These are phyloP conservation scores for Suhomyces atakaporum DNA, from an alignment of 1,139 yeast species.

Conservation along the genomic window DNA sequence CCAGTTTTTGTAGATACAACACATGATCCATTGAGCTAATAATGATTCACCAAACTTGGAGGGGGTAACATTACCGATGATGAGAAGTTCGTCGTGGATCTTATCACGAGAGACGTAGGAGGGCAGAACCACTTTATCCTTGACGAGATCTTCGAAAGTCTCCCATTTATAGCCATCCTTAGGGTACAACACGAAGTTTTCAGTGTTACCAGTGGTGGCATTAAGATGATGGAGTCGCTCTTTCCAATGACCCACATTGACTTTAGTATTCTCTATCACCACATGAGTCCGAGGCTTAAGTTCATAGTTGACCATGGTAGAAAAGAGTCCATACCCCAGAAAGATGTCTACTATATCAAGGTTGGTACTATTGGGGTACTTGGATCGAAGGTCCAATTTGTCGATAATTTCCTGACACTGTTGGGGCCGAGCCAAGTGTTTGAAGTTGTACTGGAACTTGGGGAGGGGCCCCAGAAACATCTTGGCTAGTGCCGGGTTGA, in stretches of 20 bases:
- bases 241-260: conserved; percentile 34
- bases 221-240: conserved; percentile 25
- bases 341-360: conserved; percentile 68
- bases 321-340: conserved; percentile 55
- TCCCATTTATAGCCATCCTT: conserved; percentile 69
- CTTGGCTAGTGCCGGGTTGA: conserved; percentile 33
- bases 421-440: conserved; percentile 25
- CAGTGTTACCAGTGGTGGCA: conserved; percentile 25
- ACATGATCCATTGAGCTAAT: conserved; percentile 73
- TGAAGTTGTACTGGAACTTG: conserved; percentile 26
- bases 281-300: conserved; percentile 63
- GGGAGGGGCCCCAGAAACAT: conserved; percentile 22
- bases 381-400: conserved; percentile 38
- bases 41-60: conserved; percentile 60
- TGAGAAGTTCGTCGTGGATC: conserved; percentile 63
- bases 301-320: conserved; percentile 56
- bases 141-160: conserved; percentile 49
- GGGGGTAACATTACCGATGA: conserved; percentile 65
- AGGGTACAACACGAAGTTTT: conserved; percentile 33
- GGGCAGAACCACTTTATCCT: conserved; percentile 46
- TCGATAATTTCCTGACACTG: conserved; percentile 45
- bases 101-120: conserved; percentile 39
- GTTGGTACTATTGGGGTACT: conserved; percentile 43
- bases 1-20: conserved; percentile 75
- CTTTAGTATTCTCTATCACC: conserved; percentile 54